Evolutionary conservation across 176 grass and related monocot genomes (phyloP).

Genomic region (Oryza brachyantha): DNA sequence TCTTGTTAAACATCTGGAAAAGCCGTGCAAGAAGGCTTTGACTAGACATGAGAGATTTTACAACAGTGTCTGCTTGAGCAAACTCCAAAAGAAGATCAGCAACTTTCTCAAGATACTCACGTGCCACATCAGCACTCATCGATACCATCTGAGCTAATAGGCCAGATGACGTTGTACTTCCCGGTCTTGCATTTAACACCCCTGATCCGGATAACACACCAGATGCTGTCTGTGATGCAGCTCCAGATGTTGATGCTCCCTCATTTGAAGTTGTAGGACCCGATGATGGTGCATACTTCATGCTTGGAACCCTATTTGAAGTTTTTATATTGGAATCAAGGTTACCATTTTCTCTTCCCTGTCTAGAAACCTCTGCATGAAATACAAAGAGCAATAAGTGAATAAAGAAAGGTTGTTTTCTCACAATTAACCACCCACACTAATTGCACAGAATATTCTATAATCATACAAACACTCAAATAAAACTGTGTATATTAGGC

Average conservation of each 20-base stretch:
- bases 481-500: background rate
- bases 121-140: constrained; percentile 92
- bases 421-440: background rate
- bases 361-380: constrained; percentile 81
- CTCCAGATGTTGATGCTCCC: constrained; percentile 84
- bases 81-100: constrained; percentile 98
- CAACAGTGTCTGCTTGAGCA: constrained; percentile 80
- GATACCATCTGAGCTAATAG: constrained; percentile 89
- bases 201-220: constrained; percentile 98
- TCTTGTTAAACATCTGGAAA: constrained; percentile 99
- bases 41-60: constrained; percentile 84
- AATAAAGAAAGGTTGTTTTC: background rate
- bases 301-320: constrained; percentile 56
- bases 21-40: constrained; percentile 79
- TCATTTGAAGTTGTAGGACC: constrained; percentile 63
- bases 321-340: constrained; percentile 60
- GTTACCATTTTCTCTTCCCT: constrained; percentile 86
- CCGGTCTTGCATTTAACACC: constrained; percentile 95
- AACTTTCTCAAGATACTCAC: constrained; percentile 91
- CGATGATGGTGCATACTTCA: constrained; percentile 40
- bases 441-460: background rate
- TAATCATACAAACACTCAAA: background rate
- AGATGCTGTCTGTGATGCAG: constrained; percentile 88
- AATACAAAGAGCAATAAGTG: constrained; percentile 23
- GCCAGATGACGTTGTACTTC: constrained; percentile 94